Evolutionary conservation across 1,284 basidiomycete species (phyloP).

Genomic region (Ceratobasidium sp.): DNA sequence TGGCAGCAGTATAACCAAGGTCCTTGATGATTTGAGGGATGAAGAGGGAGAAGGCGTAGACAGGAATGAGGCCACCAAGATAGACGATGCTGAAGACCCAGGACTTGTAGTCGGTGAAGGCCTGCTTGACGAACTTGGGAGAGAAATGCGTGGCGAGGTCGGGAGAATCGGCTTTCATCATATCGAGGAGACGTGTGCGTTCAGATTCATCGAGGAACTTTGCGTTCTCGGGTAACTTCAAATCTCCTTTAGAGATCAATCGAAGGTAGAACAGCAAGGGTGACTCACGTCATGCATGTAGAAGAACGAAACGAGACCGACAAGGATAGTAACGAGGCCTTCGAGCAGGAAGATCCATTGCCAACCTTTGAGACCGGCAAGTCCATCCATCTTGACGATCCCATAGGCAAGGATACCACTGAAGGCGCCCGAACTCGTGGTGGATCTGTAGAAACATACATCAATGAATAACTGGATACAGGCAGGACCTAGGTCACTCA

Average conservation of each 20-base stretch:
- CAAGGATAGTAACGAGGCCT: conserved; percentile 40
- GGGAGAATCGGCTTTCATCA: conserved; percentile 33
- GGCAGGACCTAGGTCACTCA: conserved; percentile 51
- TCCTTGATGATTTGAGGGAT: conserved; percentile 59
- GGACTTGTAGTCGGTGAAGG: conserved; percentile 50
- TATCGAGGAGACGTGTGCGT: conserved; percentile 35
- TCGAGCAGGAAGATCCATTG: conserved; percentile 60
- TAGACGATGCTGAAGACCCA: conserved; percentile 58
- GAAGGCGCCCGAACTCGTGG: conserved; percentile 47
- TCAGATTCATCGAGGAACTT: conserved; percentile 41
- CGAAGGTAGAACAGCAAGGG: neutral
- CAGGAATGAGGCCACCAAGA: conserved; percentile 58
- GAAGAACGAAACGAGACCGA: conserved; percentile 39
- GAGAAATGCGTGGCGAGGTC: conserved; percentile 37
- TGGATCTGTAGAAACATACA: conserved; percentile 1
- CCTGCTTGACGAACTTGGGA: conserved; percentile 44
- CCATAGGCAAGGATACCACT: conserved; percentile 55
- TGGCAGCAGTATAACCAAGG: conserved; percentile 68
- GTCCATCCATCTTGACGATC: conserved; percentile 56
- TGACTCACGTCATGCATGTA: conserved; percentile 38
- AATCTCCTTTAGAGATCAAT: neutral
- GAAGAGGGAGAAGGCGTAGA: conserved; percentile 67
- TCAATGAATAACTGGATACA: conserved; percentile 15
- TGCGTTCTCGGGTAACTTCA: conserved; percentile 45
- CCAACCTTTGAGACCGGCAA: conserved; percentile 54